Base-by-base conservation (phyloP, 2,329 filamentous ascomycete genomes). In the Pyrenophora teres region DNA sequence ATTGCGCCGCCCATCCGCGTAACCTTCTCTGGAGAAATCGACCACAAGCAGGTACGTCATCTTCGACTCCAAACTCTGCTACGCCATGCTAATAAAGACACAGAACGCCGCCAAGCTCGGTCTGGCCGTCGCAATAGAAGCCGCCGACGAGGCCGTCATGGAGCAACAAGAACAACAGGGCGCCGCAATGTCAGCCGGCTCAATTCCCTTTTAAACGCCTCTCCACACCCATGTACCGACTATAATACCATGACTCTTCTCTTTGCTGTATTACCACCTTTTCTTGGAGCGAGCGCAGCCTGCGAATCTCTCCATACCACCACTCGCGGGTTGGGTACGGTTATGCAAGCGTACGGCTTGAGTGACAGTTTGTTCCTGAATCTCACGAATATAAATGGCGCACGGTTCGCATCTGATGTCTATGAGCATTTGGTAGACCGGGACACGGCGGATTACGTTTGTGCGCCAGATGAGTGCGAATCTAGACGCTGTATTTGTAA, bases 91-190 rank as follows among this genome's bases (percentile, higher is more conserved):
- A 64, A 75, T 61, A 27, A 21, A 33, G 12, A 12, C 12, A 21
- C 60, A 99, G 94, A 91, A 94, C 87, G 84, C 89, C 79, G 90
- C 93, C 65, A 97, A 97, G 83, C 85, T 97, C 66, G 94, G 94
- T 64, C 83, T 99, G 60, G 92, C 91, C 56, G 90, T 99, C 66
- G 96, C 92, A 38, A 75, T 76, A 64, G 74, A 76, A 60, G 70
- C 71, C 35, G 70, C 72, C 30, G 71, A 73, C 54, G 68, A 73
- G 59, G 74, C 74, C 45, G 70, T 75, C 45, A 75, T 76, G 70
- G 70, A 72, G 59, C 70, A 74, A 53, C 70, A 74, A 67, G 72
- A 76, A 57, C 57, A 60, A 47, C 54, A 58, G 18, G 67, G 62
- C 37, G 62, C 57, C 38, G 61, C 58, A 31, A 46, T 57, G 46